Base-by-base conservation (phyloP, 2,329 filamentous ascomycete genomes). In the Ceratocystis harringtonii region DNA sequence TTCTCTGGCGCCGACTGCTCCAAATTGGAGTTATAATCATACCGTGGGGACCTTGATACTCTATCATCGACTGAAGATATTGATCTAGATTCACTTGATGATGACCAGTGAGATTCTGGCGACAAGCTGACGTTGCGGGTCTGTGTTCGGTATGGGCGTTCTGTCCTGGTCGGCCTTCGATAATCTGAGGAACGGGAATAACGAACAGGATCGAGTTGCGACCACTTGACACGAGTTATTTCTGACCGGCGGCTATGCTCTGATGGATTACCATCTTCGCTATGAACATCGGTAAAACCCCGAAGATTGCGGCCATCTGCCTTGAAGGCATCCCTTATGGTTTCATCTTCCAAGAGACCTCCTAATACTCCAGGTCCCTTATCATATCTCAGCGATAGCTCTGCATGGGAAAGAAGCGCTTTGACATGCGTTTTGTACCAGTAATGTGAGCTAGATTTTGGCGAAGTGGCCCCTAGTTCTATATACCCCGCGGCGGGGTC, bases 371-470 rank as follows among this genome's bases (percentile, higher is more conserved):
- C 22, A 15, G 19, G 10, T 1, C 44, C 22, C 22, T 10, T 8
- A 30, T 43, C 17, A 41, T 50, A 63, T 22, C n/a, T 25, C 32
- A 63, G 32, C 61, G 22, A 63, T 4, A 41, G 5, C 28, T 63
- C 61, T 3, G 61, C 61, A 19, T 63, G 61, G 25, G 25, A 63
- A 17, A 30, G 22, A n/a, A 63, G 25, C 1, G 61, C 61, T 19
- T 63, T 63, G 43, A 32, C 8, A n/a, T 63, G 61, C 22, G 61
- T 63, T 7, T 45, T 45, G 28, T 63, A 63, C 61, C 61, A 63
- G 19, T 63, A 63, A 32, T 63, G 61, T 6, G 61, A 63, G 41
- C 61, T 63, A 4, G 30, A 32, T 7, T 32, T 19, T 36, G 61
- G 61, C 22, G 61, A 63, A 15, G 22, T 30, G 5, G 28, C 32